Evolutionary conservation across 2,329 filamentous ascomycete species (phyloP).

Genomic region (Beauveria brongniartii): DNA sequence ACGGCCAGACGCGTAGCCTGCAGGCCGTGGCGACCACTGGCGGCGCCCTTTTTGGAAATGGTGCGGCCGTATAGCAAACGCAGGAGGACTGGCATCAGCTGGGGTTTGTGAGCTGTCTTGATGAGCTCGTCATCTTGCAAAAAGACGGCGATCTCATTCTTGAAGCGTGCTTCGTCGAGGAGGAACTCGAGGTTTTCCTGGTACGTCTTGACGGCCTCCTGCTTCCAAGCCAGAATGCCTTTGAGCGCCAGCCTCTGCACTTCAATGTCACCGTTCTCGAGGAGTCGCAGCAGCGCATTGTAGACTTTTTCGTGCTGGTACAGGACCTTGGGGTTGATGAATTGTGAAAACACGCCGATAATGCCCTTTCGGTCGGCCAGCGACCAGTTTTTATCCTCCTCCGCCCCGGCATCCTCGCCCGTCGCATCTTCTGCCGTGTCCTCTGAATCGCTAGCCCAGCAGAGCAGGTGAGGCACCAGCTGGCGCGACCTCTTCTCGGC

Average conservation of each 20-base stretch:
- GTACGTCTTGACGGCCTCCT: constrained; percentile 65
- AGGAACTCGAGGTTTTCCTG: constrained; percentile 80
- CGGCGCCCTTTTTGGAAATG: constrained; percentile 70
- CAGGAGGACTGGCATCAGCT: constrained; percentile 78
- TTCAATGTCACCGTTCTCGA: constrained; percentile 84
- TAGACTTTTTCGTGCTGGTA: constrained; percentile 73
- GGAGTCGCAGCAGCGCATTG: constrained; percentile 61
- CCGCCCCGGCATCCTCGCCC: constrained; percentile 37
- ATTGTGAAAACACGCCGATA: constrained; percentile 73
- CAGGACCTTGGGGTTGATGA: constrained; percentile 76
- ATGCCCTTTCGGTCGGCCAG: constrained; percentile 78
- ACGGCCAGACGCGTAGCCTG: constrained; percentile 74
- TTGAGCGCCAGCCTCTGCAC: constrained; percentile 81
- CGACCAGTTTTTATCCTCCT: constrained; percentile 49
- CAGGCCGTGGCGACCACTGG: constrained; percentile 71
- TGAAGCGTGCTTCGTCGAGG: constrained; percentile 83
- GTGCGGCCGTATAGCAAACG: constrained; percentile 83
- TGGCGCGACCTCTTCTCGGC: constrained; percentile 81
- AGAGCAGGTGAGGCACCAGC: constrained; percentile 77
- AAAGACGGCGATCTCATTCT: constrained; percentile 87
- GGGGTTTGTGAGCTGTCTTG: constrained; percentile 60
- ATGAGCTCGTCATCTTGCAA: constrained; percentile 69
- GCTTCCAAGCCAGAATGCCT: constrained; percentile 84
- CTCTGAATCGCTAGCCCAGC: constrained; percentile 59
- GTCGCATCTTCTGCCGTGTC: constrained; percentile 33